These are phyloP conservation scores for Colletotrichum higginsianum DNA, from an alignment of 2,329 filamentous ascomycete genomes.

Conservation along the genomic window DNA sequence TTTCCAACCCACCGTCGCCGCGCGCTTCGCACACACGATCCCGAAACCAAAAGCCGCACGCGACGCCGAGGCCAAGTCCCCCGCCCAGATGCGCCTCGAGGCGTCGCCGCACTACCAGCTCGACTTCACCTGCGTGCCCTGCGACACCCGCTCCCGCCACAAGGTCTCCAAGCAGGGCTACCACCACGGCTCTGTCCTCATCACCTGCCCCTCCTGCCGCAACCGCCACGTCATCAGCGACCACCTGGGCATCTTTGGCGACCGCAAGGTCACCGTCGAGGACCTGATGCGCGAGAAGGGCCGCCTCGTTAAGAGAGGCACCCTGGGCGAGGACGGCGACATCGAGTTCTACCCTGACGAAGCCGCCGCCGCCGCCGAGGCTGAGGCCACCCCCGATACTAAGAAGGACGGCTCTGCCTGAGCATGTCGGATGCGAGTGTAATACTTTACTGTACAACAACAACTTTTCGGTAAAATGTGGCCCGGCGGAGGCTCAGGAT, in stretches of 20 bases:
- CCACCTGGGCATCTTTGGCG: slow-evolving; percentile 84
- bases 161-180: slow-evolving; percentile 94
- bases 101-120: slow-evolving; percentile 83
- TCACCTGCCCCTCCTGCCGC: slow-evolving; percentile 88
- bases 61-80: slow-evolving; percentile 46
- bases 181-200: slow-evolving; percentile 89
- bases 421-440: neutral
- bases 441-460: slow-evolving; percentile 4
- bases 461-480: neutral
- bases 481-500: neutral
- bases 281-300: slow-evolving; percentile 85
- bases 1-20: slow-evolving; percentile 24
- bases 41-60: slow-evolving; percentile 32
- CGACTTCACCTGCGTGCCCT: slow-evolving; percentile 93
- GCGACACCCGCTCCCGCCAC: slow-evolving; percentile 84
- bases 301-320: slow-evolving; percentile 79
- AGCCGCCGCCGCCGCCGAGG: slow-evolving; percentile 37
- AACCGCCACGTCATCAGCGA: slow-evolving; percentile 94
- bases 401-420: slow-evolving; percentile 25
- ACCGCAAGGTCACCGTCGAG: slow-evolving; percentile 79
- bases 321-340: slow-evolving; percentile 83
- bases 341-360: slow-evolving; percentile 93
- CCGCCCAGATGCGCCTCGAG: slow-evolving; percentile 45
- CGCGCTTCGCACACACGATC: slow-evolving; percentile 50
- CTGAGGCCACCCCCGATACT: slow-evolving; percentile 7